phyloP scores from a whole-genome alignment of 1,139 yeast species.

The Candida sp. region DNA sequence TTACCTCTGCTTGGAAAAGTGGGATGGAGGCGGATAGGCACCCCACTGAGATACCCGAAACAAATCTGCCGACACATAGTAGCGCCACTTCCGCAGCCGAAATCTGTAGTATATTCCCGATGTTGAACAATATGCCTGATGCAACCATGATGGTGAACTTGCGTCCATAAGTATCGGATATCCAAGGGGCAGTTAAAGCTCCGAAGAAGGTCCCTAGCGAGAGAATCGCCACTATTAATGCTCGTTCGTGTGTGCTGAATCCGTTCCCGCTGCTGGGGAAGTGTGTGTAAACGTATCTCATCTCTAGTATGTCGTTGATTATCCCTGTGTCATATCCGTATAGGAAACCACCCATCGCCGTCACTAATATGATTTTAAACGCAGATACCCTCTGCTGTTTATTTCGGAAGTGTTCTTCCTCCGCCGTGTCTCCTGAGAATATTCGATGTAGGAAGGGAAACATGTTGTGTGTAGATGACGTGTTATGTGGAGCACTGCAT shows the following conservation, averaged over 20 bases:
- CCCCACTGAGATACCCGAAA: constrained; percentile 50
- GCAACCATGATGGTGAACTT: constrained; percentile 45
- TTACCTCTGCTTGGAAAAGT: constrained; percentile 80
- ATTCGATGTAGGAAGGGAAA: constrained; percentile 27
- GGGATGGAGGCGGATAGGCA: constrained; percentile 69
- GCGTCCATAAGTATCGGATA: constrained; percentile 55
- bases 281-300: constrained; percentile 60
- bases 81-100: constrained; percentile 33
- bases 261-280: constrained; percentile 50
- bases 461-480: constrained; percentile 6
- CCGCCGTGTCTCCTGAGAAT: constrained; percentile 40
- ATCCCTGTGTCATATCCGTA: constrained; percentile 88
- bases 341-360: constrained; percentile 82
- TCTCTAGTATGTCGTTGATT: constrained; percentile 72
- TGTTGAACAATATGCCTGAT: constrained; percentile 43
- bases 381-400: constrained; percentile 59
- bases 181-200: constrained; percentile 70
- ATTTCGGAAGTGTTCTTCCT: constrained; percentile 42
- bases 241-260: constrained; percentile 65
- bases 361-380: constrained; percentile 68
- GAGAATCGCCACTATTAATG: constrained; percentile 70
- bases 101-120: constrained; percentile 46
- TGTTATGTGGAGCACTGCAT: not conserved
- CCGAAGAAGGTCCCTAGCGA: constrained; percentile 82
- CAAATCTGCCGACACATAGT: constrained; percentile 46